Base-by-base conservation (phyloP, 2,329 filamentous ascomycete species). In the Cladosporium sp. region DNA sequence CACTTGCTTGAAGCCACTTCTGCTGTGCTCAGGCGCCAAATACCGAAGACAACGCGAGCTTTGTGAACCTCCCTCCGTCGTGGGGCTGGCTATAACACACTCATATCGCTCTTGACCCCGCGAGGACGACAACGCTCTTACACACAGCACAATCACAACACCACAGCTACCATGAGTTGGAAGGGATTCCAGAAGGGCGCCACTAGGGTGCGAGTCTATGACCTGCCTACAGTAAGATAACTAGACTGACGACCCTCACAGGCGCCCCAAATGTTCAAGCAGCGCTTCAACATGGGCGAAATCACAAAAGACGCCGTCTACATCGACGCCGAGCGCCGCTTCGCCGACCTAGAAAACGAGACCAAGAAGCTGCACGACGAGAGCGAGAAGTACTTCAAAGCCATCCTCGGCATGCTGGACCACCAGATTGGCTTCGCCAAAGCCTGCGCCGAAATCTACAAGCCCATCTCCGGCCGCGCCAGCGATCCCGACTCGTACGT, bases 381-480 rank as follows among this genome's bases (percentile, higher is more conserved):
- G 80, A 96, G 92, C 65, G 91, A 93, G 79, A 97, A 96, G 82
- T 99, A 99, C 80, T 97, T 96, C 74, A 89, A 97, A 64, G 92
- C 95, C 77, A 97, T 99, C 82, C 97, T 98, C 82, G 92, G 91
- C 84, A 99, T 99, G 95, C 87, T 99, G 74, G 87, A 84, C 76
- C 93, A 98, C 81, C 95, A 99, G 83, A 98, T 99, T 80, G 94
- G 96, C 78, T 99, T 99, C 82, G 97, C 94, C 73, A 88, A 97
- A 81, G 92, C 93, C 71, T 94, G 97, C 83, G 90, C 91, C 70
- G 95, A 99, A 80, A 90, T 99, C 74, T 99, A 99, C 85, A 96
- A 96, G 78, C 95, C 95, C 72, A 99, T 99, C 74, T 97, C 94
- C 65, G 95, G 95, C 65, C 91, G 95, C 76, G 87, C 96, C 80